Conservation (phyloP, 768 basidiomycete genomes). For the Suillus variegatus region DNA sequence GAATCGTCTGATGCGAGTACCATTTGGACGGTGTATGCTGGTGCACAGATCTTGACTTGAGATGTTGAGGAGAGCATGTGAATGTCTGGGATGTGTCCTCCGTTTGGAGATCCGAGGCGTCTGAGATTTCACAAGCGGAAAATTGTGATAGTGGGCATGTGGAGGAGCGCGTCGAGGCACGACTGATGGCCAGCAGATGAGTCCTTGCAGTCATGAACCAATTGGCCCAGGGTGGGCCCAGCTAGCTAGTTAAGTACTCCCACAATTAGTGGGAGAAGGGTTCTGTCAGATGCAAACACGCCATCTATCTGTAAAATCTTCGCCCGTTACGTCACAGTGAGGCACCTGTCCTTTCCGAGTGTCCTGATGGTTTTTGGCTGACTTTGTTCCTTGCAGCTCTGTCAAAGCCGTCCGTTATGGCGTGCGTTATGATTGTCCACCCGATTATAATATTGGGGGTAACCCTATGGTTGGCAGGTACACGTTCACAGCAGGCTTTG, state of each 20-base stretch:
- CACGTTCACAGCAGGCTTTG: conserved; percentile 73
- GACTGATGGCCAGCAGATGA: conserved; percentile 12
- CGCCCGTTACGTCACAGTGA: too few relatives aligned
- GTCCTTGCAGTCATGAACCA: conserved; percentile 2
- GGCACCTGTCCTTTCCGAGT: too few relatives aligned
- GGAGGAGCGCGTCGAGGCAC: conserved; percentile 7
- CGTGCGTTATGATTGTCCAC: too few relatives aligned
- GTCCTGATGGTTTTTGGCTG: too few relatives aligned
- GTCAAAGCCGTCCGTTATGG: too few relatives aligned
- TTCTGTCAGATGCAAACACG: too few relatives aligned
- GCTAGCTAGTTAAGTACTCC: not conserved
- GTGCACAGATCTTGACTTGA: conserved; percentile 61
- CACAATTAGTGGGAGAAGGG: too few relatives aligned
- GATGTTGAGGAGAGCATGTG: conserved; percentile 43
- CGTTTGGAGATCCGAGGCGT: conserved; percentile 72
- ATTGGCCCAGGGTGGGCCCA: not conserved
- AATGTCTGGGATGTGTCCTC: conserved; percentile 84
- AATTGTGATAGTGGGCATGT: conserved; percentile 34
- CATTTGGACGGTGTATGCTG: conserved; percentile 89
- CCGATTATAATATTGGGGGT: conserved; percentile 80
- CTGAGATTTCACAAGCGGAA: conserved; percentile 85
- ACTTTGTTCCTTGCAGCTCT: too few relatives aligned
- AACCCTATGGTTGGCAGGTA: conserved; percentile 70
- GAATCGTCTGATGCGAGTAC: conserved; percentile 56
- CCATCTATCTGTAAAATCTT: too few relatives aligned